Base-by-base conservation (phyloP, 75 land plant species). In the Adiantum capillusveneris region DNA sequence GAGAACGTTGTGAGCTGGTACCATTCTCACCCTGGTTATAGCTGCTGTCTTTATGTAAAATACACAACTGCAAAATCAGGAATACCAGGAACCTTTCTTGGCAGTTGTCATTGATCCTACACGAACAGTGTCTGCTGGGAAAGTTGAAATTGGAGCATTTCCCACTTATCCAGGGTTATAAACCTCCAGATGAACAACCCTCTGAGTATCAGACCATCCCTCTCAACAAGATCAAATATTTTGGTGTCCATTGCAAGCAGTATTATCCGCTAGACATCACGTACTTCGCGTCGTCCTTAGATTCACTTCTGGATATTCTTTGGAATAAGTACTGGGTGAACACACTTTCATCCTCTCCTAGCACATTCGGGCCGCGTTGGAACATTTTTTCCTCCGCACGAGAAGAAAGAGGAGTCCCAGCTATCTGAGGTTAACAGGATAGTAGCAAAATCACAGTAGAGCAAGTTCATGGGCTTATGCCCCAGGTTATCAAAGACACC, bases 291-390 rank as follows among this genome's bases (percentile, higher is more conserved):
- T 90, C 96, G 6, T 81, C 92, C 14, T 81, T 94, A 51, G 98
- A 94, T 75, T 72, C 78, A 57, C 74, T 94, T 13, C 71, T 94
- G 72, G 96, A 90, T 75, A 74, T 94, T 11, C 79, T 90, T 6
- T 93, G 98, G 98, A 90, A 94, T 64, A 94, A 90, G 61, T 94
- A 94, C 53, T 90, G 98, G 98, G 90, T 94, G 46, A 93, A 94
- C 66, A 94, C 98, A 0, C 88, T 94, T 46, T 94, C 98, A 45
- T 94, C 98, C 29, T 90, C 91, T 17, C 98, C 96, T 86, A 62
- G 81, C 87, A 29, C 98, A 93, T 70, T 73, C 96, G 42, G 74
- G 74, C 22, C 96, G 96, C 1, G 61, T 85, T 53, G 87, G 96
- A 1, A 81, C 97, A 1, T 66, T 85, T 21, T 63, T 69, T 50